These are phyloP conservation scores for Pezicula carpinea DNA, from an alignment of 2,329 filamentous ascomycete genomes.

Conservation along the genomic window DNA sequence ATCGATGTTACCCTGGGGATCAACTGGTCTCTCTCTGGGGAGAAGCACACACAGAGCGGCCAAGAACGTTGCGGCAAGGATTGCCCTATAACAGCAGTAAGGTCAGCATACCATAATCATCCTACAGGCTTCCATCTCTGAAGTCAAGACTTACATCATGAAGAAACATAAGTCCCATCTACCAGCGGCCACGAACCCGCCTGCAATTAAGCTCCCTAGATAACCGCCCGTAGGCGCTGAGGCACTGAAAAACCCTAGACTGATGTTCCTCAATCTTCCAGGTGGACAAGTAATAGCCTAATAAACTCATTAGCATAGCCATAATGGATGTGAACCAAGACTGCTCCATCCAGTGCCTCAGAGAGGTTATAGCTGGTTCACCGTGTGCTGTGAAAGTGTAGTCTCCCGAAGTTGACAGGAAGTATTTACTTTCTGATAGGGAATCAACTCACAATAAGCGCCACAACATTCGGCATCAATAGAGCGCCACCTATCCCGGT, in stretches of 20 bases:
- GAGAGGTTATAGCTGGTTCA: too few species aligned
- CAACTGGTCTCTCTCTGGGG: constrained; percentile 10
- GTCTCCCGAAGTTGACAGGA: too few species aligned
- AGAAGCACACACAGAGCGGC: constrained; percentile 1
- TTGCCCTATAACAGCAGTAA: not conserved
- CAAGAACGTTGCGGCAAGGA: constrained; percentile 2
- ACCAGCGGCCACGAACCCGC: constrained; percentile 29
- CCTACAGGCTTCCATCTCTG: not conserved
- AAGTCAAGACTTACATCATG: constrained; percentile 3
- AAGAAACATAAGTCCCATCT: constrained; percentile 33
- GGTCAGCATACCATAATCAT: too few species aligned
- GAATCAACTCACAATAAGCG: constrained; percentile 31
- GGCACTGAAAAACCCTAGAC: constrained; percentile 40
- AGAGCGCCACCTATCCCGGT: constrained; percentile 44
- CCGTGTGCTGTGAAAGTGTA: too few species aligned
- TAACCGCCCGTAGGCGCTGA: constrained; percentile 40
- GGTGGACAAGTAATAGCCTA: constrained; percentile 39
- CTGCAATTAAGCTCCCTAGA: constrained; percentile 34
- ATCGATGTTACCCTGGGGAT: constrained; percentile 34
- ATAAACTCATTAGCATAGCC: too few species aligned
- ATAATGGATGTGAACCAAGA: too few species aligned
- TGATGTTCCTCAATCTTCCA: constrained; percentile 37
- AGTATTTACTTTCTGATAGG: too few species aligned
- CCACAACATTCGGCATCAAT: constrained; percentile 46
- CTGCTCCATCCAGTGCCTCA: too few species aligned